Conservation (phyloP, 345 rosid genomes). For the Psidium friedrichsthalianum region DNA sequence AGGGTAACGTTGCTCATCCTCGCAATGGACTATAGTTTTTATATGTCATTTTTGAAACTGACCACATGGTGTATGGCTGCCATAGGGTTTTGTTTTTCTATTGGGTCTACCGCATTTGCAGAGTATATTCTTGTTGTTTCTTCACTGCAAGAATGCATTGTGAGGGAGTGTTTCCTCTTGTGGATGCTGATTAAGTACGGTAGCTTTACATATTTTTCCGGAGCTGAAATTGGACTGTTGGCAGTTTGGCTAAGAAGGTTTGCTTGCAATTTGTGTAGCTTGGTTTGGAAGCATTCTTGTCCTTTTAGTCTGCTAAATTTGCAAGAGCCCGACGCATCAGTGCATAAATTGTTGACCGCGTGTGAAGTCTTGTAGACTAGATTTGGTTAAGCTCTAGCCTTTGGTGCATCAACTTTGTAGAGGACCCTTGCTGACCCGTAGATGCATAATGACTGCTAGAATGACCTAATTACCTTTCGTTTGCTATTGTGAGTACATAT, state of each 20-base stretch:
- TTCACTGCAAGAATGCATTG: neutral
- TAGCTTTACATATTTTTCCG: neutral
- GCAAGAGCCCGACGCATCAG: neutral
- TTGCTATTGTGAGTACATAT: neutral
- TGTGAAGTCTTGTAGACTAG: neutral
- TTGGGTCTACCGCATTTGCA: neutral
- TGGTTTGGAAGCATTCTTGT: neutral
- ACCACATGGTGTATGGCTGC: neutral
- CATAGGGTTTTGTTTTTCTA: neutral
- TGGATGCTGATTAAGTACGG: neutral
- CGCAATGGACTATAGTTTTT: neutral
- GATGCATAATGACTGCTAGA: neutral
- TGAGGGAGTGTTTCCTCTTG: neutral
- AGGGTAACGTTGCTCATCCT: slow-evolving; percentile 14
- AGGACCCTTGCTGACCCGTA: neutral
- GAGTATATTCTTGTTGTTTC: neutral
- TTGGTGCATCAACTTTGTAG: neutral
- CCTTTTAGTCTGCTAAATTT: neutral
- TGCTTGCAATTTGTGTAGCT: neutral
- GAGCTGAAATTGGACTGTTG: neutral
- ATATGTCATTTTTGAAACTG: neutral
- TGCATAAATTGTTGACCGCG: neutral
- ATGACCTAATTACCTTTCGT: neutral
- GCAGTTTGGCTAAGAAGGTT: neutral
- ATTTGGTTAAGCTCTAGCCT: neutral